phyloP scores from a whole-genome alignment of 192 early-diverging fungal species.

The Phycomyces nitens region DNA sequence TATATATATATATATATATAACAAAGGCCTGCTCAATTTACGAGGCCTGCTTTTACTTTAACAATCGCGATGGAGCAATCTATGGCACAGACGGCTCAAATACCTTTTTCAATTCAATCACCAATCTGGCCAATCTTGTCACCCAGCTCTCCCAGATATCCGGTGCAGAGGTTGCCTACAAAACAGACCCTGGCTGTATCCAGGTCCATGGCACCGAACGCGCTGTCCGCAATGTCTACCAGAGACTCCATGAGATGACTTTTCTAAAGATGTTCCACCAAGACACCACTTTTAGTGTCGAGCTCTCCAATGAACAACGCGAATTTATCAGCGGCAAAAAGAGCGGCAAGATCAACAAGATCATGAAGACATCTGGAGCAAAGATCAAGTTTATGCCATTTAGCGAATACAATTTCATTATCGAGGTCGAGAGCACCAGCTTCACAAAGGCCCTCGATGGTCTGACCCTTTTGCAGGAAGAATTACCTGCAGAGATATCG shows the following conservation, averaged over 20 bases:
- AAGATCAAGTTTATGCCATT: slow-evolving; percentile 64
- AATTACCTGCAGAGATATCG: slow-evolving; percentile 82
- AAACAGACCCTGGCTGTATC: slow-evolving; percentile 47
- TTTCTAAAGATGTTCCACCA: slow-evolving; percentile 38
- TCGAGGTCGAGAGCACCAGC: slow-evolving; percentile 61
- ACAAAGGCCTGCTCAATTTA: slow-evolving; percentile 29
- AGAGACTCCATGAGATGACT: slow-evolving; percentile 49
- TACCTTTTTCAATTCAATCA: slow-evolving; percentile 31
- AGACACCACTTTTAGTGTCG: slow-evolving; percentile 72
- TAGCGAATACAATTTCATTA: slow-evolving; percentile 79
- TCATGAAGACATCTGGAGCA: slow-evolving; percentile 69
- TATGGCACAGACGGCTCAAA: slow-evolving; percentile 7
- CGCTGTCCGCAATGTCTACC: slow-evolving; percentile 59
- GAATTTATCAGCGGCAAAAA: slow-evolving; percentile 90
- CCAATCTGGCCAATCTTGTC: slow-evolving; percentile 40
- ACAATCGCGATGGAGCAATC: slow-evolving; percentile 20
- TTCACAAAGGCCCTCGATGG: slow-evolving; percentile 63
- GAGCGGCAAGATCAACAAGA: slow-evolving; percentile 85
- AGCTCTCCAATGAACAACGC: slow-evolving; percentile 71
- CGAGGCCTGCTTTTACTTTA: slow-evolving; percentile 31
- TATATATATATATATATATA: background rate
- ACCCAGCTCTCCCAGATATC: slow-evolving; percentile 51
- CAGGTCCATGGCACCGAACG: slow-evolving; percentile 68
- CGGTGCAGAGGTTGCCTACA: slow-evolving; percentile 61
- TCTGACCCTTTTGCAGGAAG: slow-evolving; percentile 66